Conservation (phyloP, 2,329 filamentous ascomycete species). For the Claviceps spartinae region DNA sequence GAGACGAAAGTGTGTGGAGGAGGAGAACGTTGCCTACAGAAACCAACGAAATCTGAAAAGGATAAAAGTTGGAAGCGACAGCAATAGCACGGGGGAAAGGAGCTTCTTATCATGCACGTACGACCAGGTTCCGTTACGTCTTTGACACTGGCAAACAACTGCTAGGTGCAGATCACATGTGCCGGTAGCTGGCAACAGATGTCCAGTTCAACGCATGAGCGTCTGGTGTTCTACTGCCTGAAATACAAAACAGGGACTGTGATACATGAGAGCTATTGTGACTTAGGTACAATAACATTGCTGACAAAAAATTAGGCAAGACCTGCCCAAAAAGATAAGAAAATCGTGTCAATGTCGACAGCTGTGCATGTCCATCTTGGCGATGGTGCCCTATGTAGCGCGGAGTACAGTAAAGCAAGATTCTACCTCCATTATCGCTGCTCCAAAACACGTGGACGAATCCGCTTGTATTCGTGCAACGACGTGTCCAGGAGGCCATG, state of each 20-base stretch:
- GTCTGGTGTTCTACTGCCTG: not conserved
- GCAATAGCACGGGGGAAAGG: slow-evolving; percentile 4
- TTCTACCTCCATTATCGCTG: not conserved
- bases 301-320: not conserved
- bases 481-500: too few relatives aligned
- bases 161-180: not conserved
- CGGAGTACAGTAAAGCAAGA: not conserved
- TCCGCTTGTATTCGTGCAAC: too few relatives aligned
- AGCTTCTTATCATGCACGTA: not conserved
- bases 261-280: too few relatives aligned
- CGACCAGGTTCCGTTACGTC: not conserved
- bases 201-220: not conserved
- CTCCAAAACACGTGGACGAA: not conserved
- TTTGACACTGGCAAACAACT: not conserved
- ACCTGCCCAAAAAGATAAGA: not conserved
- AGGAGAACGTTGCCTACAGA: not conserved
- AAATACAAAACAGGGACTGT: not conserved
- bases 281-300: not conserved
- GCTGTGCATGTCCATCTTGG: not conserved
- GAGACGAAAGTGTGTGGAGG: not conserved
- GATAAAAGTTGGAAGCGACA: slow-evolving; percentile 4
- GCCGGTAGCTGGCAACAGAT: not conserved
- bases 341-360: not conserved
- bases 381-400: not conserved
- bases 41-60: not conserved